These are phyloP conservation scores for Fusarium hostae DNA, from an alignment of 2,329 filamentous ascomycete genomes.

Conservation along the genomic window DNA sequence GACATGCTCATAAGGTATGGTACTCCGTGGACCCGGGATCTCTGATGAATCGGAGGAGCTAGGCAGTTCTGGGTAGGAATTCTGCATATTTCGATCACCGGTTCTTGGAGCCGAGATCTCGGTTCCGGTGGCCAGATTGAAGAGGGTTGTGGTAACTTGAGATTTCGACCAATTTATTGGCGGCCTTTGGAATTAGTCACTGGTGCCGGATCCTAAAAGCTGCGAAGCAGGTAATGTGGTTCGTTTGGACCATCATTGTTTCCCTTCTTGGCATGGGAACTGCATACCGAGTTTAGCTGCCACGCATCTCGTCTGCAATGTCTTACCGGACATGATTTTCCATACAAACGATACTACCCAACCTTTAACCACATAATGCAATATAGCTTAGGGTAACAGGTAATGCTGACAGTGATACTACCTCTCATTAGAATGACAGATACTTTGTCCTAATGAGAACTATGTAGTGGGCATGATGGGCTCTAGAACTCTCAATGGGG, in stretches of 20 bases:
- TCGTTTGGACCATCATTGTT: neutral
- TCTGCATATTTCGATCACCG: slow-evolving; percentile 5
- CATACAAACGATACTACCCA: slow-evolving; percentile 9
- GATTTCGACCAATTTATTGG: neutral
- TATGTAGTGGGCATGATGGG: neutral
- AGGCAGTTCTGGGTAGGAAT: slow-evolving; percentile 22
- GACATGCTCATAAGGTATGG: neutral
- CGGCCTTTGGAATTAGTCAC: neutral
- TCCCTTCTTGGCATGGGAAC: neutral
- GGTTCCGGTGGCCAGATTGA: slow-evolving; percentile 19
- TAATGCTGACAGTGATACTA: neutral
- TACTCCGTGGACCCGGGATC: neutral
- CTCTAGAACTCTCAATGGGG: neutral
- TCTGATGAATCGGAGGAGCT: neutral
- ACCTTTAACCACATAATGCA: neutral
- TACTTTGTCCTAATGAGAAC: neutral
- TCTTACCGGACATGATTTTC: slow-evolving; percentile 35
- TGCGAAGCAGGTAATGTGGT: neutral
- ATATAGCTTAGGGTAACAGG: neutral
- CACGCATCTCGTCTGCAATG: neutral
- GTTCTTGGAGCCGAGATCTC: slow-evolving; percentile 16
- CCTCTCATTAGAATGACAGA: neutral
- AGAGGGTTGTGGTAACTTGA: neutral
- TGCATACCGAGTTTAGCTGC: neutral
- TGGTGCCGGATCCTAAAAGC: neutral